Base-by-base conservation (phyloP, 2,329 filamentous ascomycete genomes). In the Colletotrichum coccodes region DNA sequence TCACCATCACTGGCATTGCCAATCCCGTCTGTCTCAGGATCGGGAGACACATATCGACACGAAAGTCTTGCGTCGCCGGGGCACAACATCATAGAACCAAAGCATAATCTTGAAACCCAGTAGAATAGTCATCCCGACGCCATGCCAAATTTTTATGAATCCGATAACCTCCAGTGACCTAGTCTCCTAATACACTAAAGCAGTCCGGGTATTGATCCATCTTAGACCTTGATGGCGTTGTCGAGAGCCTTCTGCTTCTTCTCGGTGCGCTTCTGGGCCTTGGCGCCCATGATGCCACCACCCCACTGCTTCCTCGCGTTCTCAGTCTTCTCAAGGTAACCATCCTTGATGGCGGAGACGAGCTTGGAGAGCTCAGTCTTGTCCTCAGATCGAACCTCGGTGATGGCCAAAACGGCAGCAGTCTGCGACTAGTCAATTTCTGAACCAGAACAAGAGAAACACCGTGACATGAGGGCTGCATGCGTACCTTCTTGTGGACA, bases 361-460 rank as follows among this genome's bases (percentile, higher is more conserved):
- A 99, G 92, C 91, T 99, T 99, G 85, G 94, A 92, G 76, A 98
- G 92, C 90, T 98, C 97, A 76, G 87, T 91, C 93, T 98, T 98
- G 90, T 99, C 97, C 90, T 99, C 96, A 58, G 93, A 90, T 83
- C 96, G 95, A 81, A 98, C 94, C 89, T 99, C 97, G 71, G 96
- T 98, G 78, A 99, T 82, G 78, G 96, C 96, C 77, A 98, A 89
- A 76, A 98, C 96, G 74, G 96, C 96, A 77, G 96, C 94, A 76
- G 96, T 99, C 96, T 94, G 70, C 9, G n/a, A n/a, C n/a, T 44
- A n/a, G 65, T 79, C 75, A 81, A 78, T 77, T 68, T 38, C 38
- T 42, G 42, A 52, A 70, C 32, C n/a, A 50, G 6, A 23, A 23
- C 4, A 12, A 7, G 8, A 18, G 3, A 4, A 16, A 6, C 9